Base-by-base conservation (phyloP, 208 protist species). In the Porcisia deanei region DNA sequence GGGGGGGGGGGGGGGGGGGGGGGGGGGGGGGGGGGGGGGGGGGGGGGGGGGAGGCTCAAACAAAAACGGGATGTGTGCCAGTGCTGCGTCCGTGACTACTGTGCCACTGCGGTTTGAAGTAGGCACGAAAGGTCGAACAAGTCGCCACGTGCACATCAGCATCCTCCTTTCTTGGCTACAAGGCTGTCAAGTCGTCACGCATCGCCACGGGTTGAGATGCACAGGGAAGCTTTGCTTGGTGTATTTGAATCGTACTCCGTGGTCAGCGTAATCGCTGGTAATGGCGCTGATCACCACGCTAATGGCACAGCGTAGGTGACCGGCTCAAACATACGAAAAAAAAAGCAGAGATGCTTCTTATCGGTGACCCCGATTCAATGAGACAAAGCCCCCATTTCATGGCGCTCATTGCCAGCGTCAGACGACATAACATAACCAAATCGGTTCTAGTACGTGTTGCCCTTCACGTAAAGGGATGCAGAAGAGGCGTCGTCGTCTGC, bases 381-480 rank as follows among this genome's bases (percentile, higher is more conserved):
- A 66, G 43, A 49, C 34, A 47, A 22, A 47, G 39, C 14, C 61
- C 2, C 61, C 8, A 45, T 45, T 8, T 6, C 14, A 3, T 30
- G 20, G 3, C 37, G 5, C 18, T 16, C 39, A 25, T 30, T 9
- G 18, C 39, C 1, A 12, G 0, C 61, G 25, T 47, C 12, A 47
- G 16, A 1, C 39, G 3, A 14, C 10, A 5, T 12, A 52, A 0
- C 47, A 52, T 12, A 12, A 52, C 47, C 14, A n/a, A 66, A 49
- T 6, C 20, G 7, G 6, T n/a, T 47, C 54, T 86, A 97, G 82
- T 97, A 97, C 22, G 82, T 90, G 82, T 96, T 91, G 75, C 91
- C 93, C 75, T 90, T 91, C 70, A 97, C 87, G 85, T 97, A 97
- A n/a, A 97, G 88, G 25, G 93, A 97, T 77, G 90, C 22, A 22